Percentiles rank a stretch among this genome's conserved stretches.
These are phyloP conservation scores for Fusarium longipes DNA, from an alignment of 2,329 filamentous ascomycete species.

Conservation along the genomic window DNA sequence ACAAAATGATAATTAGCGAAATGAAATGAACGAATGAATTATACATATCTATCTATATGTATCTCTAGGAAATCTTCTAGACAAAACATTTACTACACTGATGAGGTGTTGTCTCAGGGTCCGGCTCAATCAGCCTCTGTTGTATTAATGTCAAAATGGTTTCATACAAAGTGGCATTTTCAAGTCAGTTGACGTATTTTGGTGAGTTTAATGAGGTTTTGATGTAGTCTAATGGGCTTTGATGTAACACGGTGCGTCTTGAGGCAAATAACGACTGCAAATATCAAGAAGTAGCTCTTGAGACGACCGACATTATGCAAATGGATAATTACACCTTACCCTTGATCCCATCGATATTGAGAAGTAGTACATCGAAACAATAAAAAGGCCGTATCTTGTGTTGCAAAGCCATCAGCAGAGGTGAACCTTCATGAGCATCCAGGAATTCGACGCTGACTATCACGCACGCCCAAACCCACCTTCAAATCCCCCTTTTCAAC, in stretches of 20 bases:
- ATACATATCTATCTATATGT: conserved; percentile 15
- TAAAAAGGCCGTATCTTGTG: conserved; percentile 66
- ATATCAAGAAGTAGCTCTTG: conserved; percentile 68
- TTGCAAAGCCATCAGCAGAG: conserved; percentile 69
- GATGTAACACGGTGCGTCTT: no score
- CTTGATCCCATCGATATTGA: conserved; percentile 67
- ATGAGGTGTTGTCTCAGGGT: neutral
- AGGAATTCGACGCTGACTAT: conserved; percentile 75
- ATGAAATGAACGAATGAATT: conserved; percentile 10
- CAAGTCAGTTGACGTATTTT: neutral
- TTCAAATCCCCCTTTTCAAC: conserved; percentile 76
- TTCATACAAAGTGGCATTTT: neutral
- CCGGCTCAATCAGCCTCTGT: neutral
- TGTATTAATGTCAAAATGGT: neutral
- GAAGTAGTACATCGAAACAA: conserved; percentile 66
- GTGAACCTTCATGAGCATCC: conserved; percentile 69
- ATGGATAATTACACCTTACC: conserved; percentile 76
- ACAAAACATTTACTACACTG: conserved; percentile 24
- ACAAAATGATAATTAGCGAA: conserved; percentile 20
- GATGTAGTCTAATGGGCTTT: no score
- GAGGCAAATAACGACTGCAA: conserved; percentile 61
- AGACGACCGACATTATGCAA: conserved; percentile 74
- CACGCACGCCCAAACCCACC: conserved; percentile 71
- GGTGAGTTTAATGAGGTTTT: neutral
- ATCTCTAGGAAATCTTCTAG: conserved; percentile 11